phyloP scores from a whole-genome alignment of 306 rosid genomes.

The Argentina anserina region DNA sequence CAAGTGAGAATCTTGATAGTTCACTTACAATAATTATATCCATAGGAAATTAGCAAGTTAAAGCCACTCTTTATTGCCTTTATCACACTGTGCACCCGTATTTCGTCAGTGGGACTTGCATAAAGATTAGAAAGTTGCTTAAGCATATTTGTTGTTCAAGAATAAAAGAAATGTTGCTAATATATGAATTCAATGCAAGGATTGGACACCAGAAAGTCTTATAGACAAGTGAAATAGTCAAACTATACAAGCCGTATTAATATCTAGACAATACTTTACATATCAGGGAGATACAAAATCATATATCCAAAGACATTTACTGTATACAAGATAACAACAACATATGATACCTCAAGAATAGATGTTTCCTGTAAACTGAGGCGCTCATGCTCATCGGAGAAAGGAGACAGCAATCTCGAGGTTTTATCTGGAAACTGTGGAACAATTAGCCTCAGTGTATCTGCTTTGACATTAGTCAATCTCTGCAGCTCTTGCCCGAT shows the following conservation, averaged over 20 bases:
- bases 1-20: background rate
- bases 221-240: background rate
- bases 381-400: constrained; percentile 61
- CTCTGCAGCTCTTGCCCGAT: constrained; percentile 67
- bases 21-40: background rate
- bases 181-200: background rate
- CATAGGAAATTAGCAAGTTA: background rate
- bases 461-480: constrained; percentile 57
- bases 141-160: background rate
- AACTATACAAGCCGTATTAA: background rate
- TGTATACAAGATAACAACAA: constrained; percentile 6
- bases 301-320: background rate
- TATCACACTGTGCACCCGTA: background rate
- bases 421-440: constrained; percentile 45
- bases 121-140: background rate
- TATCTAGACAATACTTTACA: background rate
- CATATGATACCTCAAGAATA: constrained; percentile 51
- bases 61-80: background rate
- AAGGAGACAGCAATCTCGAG: constrained; percentile 69
- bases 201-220: background rate
- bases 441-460: constrained; percentile 82
- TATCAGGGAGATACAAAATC: background rate
- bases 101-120: background rate
- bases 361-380: constrained; percentile 62
- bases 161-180: background rate